phyloP scores from a whole-genome alignment of 345 rosid genomes.

The Eucalyptus camaldulensis region DNA sequence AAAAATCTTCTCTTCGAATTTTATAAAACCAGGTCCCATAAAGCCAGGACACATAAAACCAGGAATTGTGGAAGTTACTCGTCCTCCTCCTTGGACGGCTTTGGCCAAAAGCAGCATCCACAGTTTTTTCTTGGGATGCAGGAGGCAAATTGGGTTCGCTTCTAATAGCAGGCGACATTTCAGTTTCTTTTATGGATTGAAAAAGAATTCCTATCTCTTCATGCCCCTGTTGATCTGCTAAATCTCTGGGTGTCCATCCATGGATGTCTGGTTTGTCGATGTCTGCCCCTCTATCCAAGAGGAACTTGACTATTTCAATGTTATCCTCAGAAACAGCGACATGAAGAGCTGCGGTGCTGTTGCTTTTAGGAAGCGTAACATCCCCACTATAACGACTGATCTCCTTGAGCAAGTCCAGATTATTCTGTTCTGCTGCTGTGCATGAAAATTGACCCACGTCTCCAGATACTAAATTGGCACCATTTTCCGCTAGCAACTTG shows the following conservation, averaged over 20 bases:
- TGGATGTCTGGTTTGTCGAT: conserved; percentile 55
- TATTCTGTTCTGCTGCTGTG: conserved; percentile 59
- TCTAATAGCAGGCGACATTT: conserved; percentile 7
- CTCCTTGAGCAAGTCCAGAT: conserved; percentile 48
- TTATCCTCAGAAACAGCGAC: conserved; percentile 81
- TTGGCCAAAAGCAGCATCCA: conserved; percentile 30
- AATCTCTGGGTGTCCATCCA: conserved; percentile 67
- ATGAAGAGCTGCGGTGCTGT: conserved; percentile 71
- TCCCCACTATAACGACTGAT: conserved; percentile 49
- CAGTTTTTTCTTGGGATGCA: background rate
- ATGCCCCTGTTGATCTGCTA: conserved; percentile 92
- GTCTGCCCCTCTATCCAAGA: conserved; percentile 60
- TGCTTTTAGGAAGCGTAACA: conserved; percentile 31
- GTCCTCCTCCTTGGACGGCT: conserved; percentile 44
- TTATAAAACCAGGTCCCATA: too few relatives aligned
- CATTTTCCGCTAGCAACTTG: conserved; percentile 35
- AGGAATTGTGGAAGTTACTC: conserved; percentile 55
- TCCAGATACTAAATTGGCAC: conserved; percentile 37
- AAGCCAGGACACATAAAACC: conserved; percentile 3
- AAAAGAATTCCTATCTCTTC: conserved; percentile 64
- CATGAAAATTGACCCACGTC: conserved; percentile 80
- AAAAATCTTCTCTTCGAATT: too few relatives aligned
- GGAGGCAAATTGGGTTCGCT: conserved; percentile 23
- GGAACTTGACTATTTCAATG: conserved; percentile 56
- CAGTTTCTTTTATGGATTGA: conserved; percentile 11